Percentiles rank a stretch among this genome's conserved stretches.
These are phyloP conservation scores for Crataegus laevigata DNA, from an alignment of 306 rosid species.

Conservation along the genomic window DNA sequence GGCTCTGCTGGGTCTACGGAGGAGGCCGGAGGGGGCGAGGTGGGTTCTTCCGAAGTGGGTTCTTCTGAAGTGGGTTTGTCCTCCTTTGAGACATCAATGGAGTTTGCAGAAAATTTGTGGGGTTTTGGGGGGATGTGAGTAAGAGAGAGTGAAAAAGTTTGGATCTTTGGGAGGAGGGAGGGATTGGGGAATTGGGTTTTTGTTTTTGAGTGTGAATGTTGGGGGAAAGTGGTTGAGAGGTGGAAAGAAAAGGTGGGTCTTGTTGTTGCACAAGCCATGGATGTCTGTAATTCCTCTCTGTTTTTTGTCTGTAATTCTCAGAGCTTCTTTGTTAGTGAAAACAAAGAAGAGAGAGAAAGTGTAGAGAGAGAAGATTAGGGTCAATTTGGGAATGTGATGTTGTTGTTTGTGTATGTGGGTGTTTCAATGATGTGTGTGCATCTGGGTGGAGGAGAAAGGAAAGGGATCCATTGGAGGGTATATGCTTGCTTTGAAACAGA, in stretches of 20 bases:
- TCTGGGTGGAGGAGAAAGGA: conserved; percentile 51
- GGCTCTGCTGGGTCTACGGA: background rate
- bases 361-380: background rate
- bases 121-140: conserved; percentile 14
- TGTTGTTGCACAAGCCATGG: conserved; percentile 56
- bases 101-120: conserved; percentile 25
- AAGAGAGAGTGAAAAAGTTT: conserved; percentile 13
- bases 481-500: conserved; percentile 26
- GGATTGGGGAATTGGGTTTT: conserved; percentile 27
- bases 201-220: conserved; percentile 28
- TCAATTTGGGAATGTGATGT: background rate
- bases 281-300: background rate
- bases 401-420: conserved; percentile 25
- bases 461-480: conserved; percentile 44
- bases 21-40: conserved; percentile 4
- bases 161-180: conserved; percentile 14
- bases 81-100: conserved; percentile 67
- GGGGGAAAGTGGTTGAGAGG: conserved; percentile 46
- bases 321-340: background rate
- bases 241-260: conserved; percentile 51
- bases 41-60: conserved; percentile 35
- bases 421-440: conserved; percentile 4
- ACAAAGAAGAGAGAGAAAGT: background rate
- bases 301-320: background rate
- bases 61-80: conserved; percentile 47